These are phyloP conservation scores for Zea luxurians DNA, from an alignment of 176 grass and related monocot genomes.

Conservation along the genomic window DNA sequence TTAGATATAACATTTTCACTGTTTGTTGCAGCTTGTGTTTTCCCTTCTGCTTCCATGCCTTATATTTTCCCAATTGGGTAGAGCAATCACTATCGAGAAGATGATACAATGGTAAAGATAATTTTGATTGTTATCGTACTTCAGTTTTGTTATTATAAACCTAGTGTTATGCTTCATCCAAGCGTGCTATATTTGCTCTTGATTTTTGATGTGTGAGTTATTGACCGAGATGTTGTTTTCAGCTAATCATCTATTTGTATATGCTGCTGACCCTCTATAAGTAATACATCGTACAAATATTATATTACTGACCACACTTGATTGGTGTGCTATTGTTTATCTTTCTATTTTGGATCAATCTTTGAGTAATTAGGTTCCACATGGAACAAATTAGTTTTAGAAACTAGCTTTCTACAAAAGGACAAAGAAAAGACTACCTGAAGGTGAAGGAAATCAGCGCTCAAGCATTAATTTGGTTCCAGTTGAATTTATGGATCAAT, in stretches of 20 bases:
- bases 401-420: not conserved
- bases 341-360: not conserved
- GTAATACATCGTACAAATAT: not conserved
- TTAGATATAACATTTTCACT: constrained; percentile 33
- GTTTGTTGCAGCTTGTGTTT: constrained; percentile 82
- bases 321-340: constrained; percentile 1
- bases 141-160: not conserved
- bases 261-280: not conserved
- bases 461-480: constrained; percentile 15
- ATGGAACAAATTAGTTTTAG: not conserved
- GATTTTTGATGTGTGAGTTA: constrained; percentile 3
- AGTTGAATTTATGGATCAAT: not conserved
- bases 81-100: constrained; percentile 79
- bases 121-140: constrained; percentile 5
- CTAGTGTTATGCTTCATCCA: not conserved
- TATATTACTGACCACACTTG: not conserved
- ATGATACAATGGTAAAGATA: constrained; percentile 77
- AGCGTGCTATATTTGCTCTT: not conserved
- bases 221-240: not conserved
- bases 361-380: constrained; percentile 2
- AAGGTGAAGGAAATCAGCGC: not conserved
- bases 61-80: constrained; percentile 95
- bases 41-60: constrained; percentile 97
- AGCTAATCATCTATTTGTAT: not conserved
- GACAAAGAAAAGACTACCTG: not conserved